Evolutionary conservation across 805 yeast species (phyloP).

Genomic region (Lachancea thermotolerans): DNA sequence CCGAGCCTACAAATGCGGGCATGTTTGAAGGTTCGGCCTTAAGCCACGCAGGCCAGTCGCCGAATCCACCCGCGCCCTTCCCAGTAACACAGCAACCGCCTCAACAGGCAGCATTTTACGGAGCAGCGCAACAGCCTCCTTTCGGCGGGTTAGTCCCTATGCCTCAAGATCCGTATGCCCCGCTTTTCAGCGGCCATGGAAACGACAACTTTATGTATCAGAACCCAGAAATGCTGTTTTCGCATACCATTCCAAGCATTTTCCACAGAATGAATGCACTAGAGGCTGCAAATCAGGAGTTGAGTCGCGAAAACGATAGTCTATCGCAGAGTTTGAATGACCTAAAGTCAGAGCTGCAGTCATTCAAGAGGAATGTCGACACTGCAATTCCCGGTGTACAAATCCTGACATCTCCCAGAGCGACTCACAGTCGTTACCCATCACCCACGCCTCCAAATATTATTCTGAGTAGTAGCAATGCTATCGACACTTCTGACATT

Average conservation of each 20-base stretch:
- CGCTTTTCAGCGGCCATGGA: not conserved
- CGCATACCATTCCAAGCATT: constrained; percentile 4
- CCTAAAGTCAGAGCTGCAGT: constrained; percentile 2
- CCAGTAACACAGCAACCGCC: not conserved
- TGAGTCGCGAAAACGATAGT: constrained; percentile 2
- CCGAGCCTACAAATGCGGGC: not conserved
- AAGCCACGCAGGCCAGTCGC: not conserved
- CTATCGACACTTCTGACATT: constrained; percentile 1
- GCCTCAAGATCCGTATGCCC: constrained; percentile 1
- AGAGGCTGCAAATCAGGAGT: constrained; percentile 1
- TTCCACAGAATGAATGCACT: constrained; percentile 1
- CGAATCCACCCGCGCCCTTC: not conserved
- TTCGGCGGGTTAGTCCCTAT: not conserved
- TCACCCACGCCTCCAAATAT: not conserved
- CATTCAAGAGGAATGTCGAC: not conserved
- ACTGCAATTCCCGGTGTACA: not conserved
- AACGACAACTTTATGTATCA: not conserved
- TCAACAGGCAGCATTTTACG: not conserved
- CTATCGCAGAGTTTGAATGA: constrained; percentile 1
- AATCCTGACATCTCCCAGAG: constrained; percentile 3
- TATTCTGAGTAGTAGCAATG: not conserved
- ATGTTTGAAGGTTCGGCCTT: not conserved
- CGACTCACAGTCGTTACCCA: not conserved
- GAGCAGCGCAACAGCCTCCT: constrained; percentile 1
- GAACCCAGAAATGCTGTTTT: not conserved